Conservation (phyloP, 2,329 filamentous ascomycete species). For the Pseudonectria foliicola region DNA sequence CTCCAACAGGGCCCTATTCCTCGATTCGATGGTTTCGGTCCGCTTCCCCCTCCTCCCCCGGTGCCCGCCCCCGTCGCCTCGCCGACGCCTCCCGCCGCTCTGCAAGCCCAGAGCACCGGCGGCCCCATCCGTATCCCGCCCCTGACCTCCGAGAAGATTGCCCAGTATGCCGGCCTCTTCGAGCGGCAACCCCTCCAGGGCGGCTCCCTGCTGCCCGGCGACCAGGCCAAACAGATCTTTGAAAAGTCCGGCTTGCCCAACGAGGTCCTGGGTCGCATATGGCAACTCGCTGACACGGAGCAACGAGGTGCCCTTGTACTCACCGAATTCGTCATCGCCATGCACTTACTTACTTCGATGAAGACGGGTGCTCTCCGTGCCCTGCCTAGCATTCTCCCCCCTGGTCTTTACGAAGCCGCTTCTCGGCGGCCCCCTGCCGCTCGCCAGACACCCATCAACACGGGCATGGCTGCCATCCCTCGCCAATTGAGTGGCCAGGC, state of each 20-base stretch:
- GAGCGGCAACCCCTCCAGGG: constrained; percentile 79
- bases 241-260: constrained; percentile 87
- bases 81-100: constrained; percentile 43
- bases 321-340: constrained; percentile 95
- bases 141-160: constrained; percentile 78
- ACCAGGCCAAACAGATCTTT: constrained; percentile 88
- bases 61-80: constrained; percentile 22
- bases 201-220: constrained; percentile 61
- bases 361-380: constrained; percentile 75
- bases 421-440: constrained; percentile 51
- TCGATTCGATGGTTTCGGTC: constrained; percentile 73
- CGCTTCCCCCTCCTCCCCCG: constrained; percentile 35
- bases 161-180: constrained; percentile 83
- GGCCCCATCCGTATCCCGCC: constrained; percentile 81
- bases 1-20: constrained; percentile 83
- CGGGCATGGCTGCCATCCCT: constrained; percentile 61
- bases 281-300: constrained; percentile 90
- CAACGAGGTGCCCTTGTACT: constrained; percentile 79
- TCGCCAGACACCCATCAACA: constrained; percentile 44
- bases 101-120: constrained; percentile 53
- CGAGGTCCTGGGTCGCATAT: constrained; percentile 87
- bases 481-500: constrained; percentile 72
- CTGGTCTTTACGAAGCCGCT: constrained; percentile 84
- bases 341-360: constrained; percentile 91
- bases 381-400: constrained; percentile 73